Percentiles rank a stretch among this genome's conserved stretches.
These are phyloP conservation scores for Telfairia occidentalis DNA, from an alignment of 331 rosid genomes.

Conservation along the genomic window DNA sequence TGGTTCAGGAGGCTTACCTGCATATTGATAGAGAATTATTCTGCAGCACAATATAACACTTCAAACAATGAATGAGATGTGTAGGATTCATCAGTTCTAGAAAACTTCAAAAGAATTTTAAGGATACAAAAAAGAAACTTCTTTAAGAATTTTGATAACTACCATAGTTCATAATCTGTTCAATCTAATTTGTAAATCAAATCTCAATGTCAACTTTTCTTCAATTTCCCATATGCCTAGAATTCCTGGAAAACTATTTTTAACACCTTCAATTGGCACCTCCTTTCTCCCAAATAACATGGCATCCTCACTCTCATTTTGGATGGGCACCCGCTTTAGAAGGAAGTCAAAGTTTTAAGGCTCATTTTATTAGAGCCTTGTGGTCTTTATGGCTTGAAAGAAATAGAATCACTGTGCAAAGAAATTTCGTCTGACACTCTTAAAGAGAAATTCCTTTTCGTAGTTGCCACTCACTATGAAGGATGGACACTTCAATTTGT, in stretches of 20 bases:
- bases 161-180: background rate
- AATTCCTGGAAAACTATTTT: background rate
- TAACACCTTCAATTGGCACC: background rate
- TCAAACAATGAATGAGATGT: background rate
- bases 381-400: background rate
- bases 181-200: background rate
- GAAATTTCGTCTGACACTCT: background rate
- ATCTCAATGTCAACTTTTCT: background rate
- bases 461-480: background rate
- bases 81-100: background rate
- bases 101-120: background rate
- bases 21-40: slow-evolving; percentile 10
- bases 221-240: background rate
- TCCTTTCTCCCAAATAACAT: background rate
- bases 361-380: background rate
- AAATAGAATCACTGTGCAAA: background rate
- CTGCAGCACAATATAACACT: background rate
- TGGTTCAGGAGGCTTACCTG: slow-evolving; percentile 88
- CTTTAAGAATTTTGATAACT: background rate
- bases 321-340: background rate
- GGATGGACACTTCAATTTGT: background rate
- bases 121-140: background rate
- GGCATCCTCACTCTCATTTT: background rate
- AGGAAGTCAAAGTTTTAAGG: background rate
- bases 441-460: background rate